phyloP scores from a whole-genome alignment of 257 asterid genomes.

The Nicotiana noctiflora region DNA sequence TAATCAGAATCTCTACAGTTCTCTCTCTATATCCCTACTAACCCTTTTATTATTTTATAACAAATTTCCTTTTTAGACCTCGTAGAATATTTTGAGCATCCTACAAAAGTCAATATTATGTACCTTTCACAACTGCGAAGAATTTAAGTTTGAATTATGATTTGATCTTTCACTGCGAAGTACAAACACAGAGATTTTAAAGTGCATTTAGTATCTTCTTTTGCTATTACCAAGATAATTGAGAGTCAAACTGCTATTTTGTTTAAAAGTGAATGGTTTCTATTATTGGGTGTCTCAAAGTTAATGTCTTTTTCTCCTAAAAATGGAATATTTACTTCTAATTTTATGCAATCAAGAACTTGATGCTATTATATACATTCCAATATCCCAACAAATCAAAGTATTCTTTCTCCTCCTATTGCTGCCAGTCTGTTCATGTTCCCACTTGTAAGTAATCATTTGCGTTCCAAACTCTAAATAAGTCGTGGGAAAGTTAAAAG shows the following conservation, averaged over 20 bases:
- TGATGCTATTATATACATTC: background rate
- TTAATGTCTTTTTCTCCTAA: background rate
- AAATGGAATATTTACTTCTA: background rate
- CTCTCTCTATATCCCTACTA: too few species aligned
- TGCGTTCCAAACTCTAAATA: background rate
- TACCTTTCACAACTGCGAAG: background rate
- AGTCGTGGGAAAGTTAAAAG: background rate
- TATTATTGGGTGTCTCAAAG: background rate
- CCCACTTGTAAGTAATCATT: background rate
- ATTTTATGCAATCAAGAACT: background rate
- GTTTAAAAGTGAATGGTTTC: background rate
- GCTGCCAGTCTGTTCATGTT: background rate
- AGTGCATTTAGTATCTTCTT: constrained; percentile 1
- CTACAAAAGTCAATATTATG: background rate
- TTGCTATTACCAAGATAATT: background rate
- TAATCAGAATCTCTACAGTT: too few species aligned
- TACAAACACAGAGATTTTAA: background rate
- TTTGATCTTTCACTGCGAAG: background rate
- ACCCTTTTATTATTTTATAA: too few species aligned
- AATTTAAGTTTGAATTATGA: background rate
- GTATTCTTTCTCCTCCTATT: background rate
- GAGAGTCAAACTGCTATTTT: background rate
- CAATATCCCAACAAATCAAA: background rate
- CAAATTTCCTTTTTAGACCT: background rate
- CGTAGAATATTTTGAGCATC: background rate